Base-by-base conservation (phyloP, 2,329 filamentous ascomycete genomes). In the Lasiodiplodia sp. region DNA sequence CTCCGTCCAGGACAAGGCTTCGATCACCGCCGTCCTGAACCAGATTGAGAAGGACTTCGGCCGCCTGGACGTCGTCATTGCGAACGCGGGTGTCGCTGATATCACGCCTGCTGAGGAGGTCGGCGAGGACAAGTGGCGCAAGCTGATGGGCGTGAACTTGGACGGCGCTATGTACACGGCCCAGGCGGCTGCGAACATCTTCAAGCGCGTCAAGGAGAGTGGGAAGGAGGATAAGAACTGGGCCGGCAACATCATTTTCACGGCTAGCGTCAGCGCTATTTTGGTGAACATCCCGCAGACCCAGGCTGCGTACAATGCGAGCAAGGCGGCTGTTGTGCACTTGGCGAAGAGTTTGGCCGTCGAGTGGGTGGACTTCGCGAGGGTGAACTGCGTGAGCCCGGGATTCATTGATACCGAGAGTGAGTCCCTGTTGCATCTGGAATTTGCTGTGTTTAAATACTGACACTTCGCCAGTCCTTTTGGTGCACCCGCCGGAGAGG, bases 231-330 rank as follows among this genome's bases (percentile, higher is more conserved):
- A 28, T 25, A 8, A 4, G 37, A 44, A 51, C 6, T 64, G 60
- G 60, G 28, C n/a, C 4, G 57, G 58, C 5, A 81, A 79, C 68
- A 68, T 81, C 2, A 79, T 82, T 4, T 79, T 81, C 69, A 82
- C 80, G 1, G 79, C 79, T 4, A 77, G 74, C 1, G 77, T 81
- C 10, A 79, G 78, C 55, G 77, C 78, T 5, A 77, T 72, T 4
- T 53, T 82, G 70, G 80, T 82, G 6, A 82, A 82, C 69, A 66
- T 79, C 3, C 79, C 80, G 14, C 79, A 81, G 71, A 78, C 75
- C 47, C 79, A 82, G 70, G 75, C 78, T 74, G 10, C 69, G 75
- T 77, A 70, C 11, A 68, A 68, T 12, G 67, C 38, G 25, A 72
- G 72, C 8, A 75, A 74, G 57, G 73, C 73, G 4, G 72, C 66